A percentile compares a stretch with the other conserved stretches of the same genome.
Evolutionary conservation across 2,329 filamentous ascomycete genomes (phyloP).

Genomic region (Aspergillus candidus): DNA sequence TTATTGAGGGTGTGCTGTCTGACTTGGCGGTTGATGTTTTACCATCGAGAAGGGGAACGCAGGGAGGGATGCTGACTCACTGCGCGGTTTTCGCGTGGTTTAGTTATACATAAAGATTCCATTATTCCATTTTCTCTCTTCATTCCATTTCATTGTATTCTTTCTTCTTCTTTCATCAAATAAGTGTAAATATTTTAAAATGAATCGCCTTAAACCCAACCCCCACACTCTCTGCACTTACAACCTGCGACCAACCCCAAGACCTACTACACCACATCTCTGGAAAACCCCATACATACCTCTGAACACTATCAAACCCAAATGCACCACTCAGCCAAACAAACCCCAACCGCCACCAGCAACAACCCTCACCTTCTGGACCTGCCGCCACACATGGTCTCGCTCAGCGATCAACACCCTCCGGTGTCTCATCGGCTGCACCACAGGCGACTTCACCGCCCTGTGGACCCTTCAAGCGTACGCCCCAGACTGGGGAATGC

Average conservation of each 20-base stretch:
- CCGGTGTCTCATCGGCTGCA: conserved; percentile 52
- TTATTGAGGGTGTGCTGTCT: conserved; percentile 13
- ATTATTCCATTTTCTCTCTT: neutral
- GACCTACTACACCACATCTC: too few species aligned
- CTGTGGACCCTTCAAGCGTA: conserved; percentile 51
- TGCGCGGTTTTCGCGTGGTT: conserved; percentile 4
- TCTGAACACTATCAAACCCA: neutral
- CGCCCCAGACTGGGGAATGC: conserved; percentile 44
- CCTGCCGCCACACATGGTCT: conserved; percentile 39
- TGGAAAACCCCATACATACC: neutral
- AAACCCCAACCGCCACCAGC: neutral
- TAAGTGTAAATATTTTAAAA: too few species aligned
- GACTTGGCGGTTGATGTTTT: neutral
- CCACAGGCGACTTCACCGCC: conserved; percentile 50
- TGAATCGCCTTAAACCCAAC: too few species aligned
- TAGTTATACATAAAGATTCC: neutral
- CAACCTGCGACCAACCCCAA: too few species aligned
- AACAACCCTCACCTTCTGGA: conserved; percentile 29
- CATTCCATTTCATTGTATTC: too few species aligned
- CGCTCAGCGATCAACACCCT: conserved; percentile 51
- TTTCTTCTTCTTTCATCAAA: neutral
- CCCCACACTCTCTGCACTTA: too few species aligned
- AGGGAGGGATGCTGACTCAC: neutral
- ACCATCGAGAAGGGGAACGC: neutral
- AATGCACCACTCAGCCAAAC: neutral